Percentiles rank a stretch among this genome's conserved stretches.
These are phyloP conservation scores for Hypoxylon intermedium DNA, from an alignment of 495 filamentous ascomycete genomes.

Conservation along the genomic window DNA sequence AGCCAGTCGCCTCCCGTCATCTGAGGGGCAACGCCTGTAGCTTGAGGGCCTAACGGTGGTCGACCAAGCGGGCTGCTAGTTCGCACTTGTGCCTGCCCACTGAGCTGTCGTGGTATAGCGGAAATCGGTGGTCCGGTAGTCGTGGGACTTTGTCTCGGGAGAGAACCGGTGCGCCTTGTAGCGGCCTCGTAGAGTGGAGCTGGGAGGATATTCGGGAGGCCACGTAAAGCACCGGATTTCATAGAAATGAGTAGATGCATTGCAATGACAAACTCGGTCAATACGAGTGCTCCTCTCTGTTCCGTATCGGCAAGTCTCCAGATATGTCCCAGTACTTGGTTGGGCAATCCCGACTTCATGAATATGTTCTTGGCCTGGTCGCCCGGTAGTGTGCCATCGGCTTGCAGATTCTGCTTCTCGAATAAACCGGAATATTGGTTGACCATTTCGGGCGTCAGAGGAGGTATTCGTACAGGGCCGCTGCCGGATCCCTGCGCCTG, in stretches of 20 bases:
- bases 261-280: constrained; percentile 94
- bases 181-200: constrained; percentile 91
- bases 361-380: constrained; percentile 93
- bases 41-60: constrained; percentile 57
- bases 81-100: constrained; percentile 56
- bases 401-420: constrained; percentile 80
- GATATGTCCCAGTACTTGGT: constrained; percentile 87
- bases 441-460: constrained; percentile 86
- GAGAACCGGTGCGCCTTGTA: constrained; percentile 63
- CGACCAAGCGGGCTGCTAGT: constrained; percentile 76
- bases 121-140: constrained; percentile 46
- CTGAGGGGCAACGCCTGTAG: constrained; percentile 54
- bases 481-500: constrained; percentile 71
- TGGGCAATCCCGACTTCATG: constrained; percentile 87
- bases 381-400: constrained; percentile 79
- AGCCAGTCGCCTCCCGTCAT: constrained; percentile 79
- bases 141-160: constrained; percentile 49
- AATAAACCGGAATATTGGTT: constrained; percentile 85
- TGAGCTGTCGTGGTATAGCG: constrained; percentile 56
- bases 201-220: constrained; percentile 81
- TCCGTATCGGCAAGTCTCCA: constrained; percentile 95
- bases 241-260: constrained; percentile 96
- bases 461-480: constrained; percentile 84
- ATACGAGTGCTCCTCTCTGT: constrained; percentile 84
- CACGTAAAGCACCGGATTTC: constrained; percentile 80